Conservation (phyloP, 306 rosid genomes). For the Trifolium repens region DNA sequence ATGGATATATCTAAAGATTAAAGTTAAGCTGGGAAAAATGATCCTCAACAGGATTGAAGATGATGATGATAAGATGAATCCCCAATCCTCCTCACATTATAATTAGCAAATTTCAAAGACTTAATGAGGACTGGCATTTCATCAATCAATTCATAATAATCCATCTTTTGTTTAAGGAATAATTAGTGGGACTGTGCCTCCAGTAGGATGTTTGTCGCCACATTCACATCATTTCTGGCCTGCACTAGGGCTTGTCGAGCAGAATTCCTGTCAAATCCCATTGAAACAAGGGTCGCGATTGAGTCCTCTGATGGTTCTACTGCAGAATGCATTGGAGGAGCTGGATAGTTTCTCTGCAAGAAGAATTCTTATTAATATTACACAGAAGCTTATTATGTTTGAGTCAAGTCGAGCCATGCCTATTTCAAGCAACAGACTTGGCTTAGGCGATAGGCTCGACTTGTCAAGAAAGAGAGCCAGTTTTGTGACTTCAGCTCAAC, state of each 20-base stretch:
- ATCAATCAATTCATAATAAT: constrained; percentile 37
- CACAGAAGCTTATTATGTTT: background rate
- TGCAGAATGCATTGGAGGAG: constrained; percentile 58
- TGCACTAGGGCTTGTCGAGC: constrained; percentile 96
- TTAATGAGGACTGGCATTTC: constrained; percentile 36
- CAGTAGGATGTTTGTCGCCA: constrained; percentile 93
- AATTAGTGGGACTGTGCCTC: constrained; percentile 80
- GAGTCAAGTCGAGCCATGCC: background rate
- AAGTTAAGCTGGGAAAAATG: constrained; percentile 46
- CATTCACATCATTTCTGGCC: constrained; percentile 86
- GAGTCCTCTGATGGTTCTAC: constrained; percentile 80
- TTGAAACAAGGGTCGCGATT: constrained; percentile 79
- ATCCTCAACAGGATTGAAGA: constrained; percentile 34
- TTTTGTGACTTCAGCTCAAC: background rate
- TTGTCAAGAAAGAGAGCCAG: background rate
- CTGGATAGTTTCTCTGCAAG: constrained; percentile 73
- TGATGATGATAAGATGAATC: constrained; percentile 43
- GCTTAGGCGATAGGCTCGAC: background rate
- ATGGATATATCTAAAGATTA: constrained; percentile 49
- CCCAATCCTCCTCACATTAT: constrained; percentile 47
- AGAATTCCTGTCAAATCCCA: constrained; percentile 94
- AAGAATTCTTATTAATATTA: background rate
- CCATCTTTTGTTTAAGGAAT: background rate
- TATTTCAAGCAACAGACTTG: background rate
- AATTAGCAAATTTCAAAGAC: constrained; percentile 47